Evolutionary conservation across 371 early-diverging fungal genomes (phyloP).

Genomic region (Mucor indicus): DNA sequence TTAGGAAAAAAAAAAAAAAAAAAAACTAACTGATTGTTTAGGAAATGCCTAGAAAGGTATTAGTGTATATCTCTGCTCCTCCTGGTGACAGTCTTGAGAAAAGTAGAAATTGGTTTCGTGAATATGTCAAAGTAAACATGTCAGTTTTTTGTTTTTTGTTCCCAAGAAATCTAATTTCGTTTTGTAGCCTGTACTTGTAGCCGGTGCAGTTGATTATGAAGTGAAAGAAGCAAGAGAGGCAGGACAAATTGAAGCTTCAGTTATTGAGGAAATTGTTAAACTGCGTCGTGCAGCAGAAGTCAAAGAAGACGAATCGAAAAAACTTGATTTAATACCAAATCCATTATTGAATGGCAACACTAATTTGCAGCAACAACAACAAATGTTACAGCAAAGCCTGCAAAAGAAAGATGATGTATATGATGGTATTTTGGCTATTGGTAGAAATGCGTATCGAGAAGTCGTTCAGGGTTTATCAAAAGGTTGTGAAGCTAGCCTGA

Average conservation of each 20-base stretch:
- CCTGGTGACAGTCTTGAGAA: constrained; percentile 70
- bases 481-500: constrained; percentile 54
- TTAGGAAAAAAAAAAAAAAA: neutral
- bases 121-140: constrained; percentile 61
- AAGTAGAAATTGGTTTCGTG: constrained; percentile 61
- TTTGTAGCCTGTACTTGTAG: constrained; percentile 65
- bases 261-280: constrained; percentile 53
- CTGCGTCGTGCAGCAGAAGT: constrained; percentile 41
- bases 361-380: neutral
- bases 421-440: constrained; percentile 63
- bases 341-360: neutral
- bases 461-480: constrained; percentile 59
- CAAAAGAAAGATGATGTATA: constrained; percentile 2
- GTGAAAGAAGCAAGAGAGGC: constrained; percentile 52
- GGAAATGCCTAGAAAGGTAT: constrained; percentile 68
- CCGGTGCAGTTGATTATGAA: constrained; percentile 70
- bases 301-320: constrained; percentile 8
- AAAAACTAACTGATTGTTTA: constrained; percentile 3
- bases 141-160: neutral
- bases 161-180: neutral
- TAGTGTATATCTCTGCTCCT: constrained; percentile 61
- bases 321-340: neutral
- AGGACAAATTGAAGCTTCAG: constrained; percentile 55
- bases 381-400: neutral
- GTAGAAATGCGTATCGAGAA: constrained; percentile 58